A percentile compares a stretch with the other conserved stretches of the same genome.
Evolutionary conservation across 257 asterid genomes (phyloP).

Genomic region (Linderniella brevidens): DNA sequence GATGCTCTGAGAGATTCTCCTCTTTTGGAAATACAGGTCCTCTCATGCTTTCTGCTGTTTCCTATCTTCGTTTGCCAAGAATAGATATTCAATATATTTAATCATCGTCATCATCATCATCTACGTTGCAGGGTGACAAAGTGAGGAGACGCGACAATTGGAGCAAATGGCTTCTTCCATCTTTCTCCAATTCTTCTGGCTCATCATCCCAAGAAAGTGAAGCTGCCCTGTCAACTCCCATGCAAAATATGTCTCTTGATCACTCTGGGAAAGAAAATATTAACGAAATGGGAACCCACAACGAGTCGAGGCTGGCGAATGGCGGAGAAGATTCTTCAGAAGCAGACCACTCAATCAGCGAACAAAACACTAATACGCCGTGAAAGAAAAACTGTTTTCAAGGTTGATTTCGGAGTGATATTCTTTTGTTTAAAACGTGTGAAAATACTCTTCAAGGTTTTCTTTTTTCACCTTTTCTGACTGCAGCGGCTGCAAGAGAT

Average conservation of each 20-base stretch:
- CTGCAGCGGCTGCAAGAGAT: too few species aligned
- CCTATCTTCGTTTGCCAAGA: too few species aligned
- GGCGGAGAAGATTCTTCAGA: too few species aligned
- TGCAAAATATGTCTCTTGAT: slow-evolving; percentile 23
- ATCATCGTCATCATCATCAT: background rate
- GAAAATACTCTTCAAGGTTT: too few species aligned
- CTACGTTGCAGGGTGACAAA: slow-evolving; percentile 38
- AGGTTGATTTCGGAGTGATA: too few species aligned
- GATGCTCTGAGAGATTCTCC: slow-evolving; percentile 44
- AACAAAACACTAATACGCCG: too few species aligned
- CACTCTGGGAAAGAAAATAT: slow-evolving; percentile 1
- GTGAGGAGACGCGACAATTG: slow-evolving; percentile 59
- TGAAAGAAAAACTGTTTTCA: too few species aligned
- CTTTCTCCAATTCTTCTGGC: slow-evolving; percentile 10
- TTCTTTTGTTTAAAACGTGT: too few species aligned
- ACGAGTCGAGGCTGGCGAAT: too few species aligned
- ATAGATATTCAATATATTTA: background rate
- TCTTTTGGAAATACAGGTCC: slow-evolving; percentile 64
- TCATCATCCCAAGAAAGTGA: slow-evolving; percentile 19
- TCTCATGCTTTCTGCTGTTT: background rate
- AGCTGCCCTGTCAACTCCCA: slow-evolving; percentile 20
- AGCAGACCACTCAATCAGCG: too few species aligned
- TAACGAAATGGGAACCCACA: too few species aligned
- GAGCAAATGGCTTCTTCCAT: slow-evolving; percentile 31
- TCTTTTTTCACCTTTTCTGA: too few species aligned